Base-by-base conservation (phyloP, 306 rosid genomes). In the Castanea crenata region DNA sequence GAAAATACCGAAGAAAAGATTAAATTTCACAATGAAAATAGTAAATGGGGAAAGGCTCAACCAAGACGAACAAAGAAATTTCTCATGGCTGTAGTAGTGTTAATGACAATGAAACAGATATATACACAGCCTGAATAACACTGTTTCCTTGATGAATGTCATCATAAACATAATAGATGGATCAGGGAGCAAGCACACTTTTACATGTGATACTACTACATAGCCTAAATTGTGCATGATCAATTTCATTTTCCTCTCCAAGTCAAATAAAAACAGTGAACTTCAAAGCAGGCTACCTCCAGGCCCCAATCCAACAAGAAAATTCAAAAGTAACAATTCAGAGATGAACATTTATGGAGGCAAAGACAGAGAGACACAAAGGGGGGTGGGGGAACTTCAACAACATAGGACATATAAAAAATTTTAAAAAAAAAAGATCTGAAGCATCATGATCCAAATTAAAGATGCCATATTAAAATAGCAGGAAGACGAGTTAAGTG, bases 401-500 rank as follows among this genome's bases (percentile, higher is more conserved):
- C 46, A 79, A 46, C 58, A 77, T 35, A 25, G 35, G 52, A 35
- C 23, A 68, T 35, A 9, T 14, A 35, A 41, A 8, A 41, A 12
- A 49, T 11, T 23, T 23, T 23, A 0, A 23, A 23, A 23, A 46
- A 44, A 10, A 49, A 49, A 12, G 5, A 51, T 78, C 12, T 44
- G 71, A 52, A 72, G n/a, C 69, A 58, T 41, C 16, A 16, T 23
- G 23, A 32, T 44, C 49, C 58, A 74, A 68, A 44, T 79, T 63
- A 67, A 72, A 77, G 21, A 76, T 41, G 65, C 34, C 52, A 69
- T 23, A 20, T 21, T 23, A 41, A 34, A 52, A 52, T 9, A 55
- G 58, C 41, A 81, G 59, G 46, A 62, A 55, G 61, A 74, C 2
- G 65, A 41, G 67, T 61, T 52, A 67, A 83, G 71, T 71, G 46